These are phyloP conservation scores for Allium sativum DNA, from an alignment of 106 monocot genomes.

Conservation along the genomic window DNA sequence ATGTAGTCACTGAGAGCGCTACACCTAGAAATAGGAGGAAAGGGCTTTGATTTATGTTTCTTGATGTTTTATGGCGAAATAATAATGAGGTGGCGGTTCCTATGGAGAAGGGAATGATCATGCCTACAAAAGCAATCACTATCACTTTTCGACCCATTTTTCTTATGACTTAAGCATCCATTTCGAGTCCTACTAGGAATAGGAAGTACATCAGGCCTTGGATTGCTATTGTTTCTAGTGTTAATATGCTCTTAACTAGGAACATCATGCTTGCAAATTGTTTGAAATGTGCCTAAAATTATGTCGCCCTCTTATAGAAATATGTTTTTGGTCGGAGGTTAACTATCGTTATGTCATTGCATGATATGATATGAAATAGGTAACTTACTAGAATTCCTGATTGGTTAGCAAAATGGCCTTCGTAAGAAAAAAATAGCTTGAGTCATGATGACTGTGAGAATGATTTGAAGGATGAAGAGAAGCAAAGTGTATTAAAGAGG, in stretches of 20 bases:
- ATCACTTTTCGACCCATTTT: slow-evolving; percentile 2
- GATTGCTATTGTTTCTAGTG: slow-evolving; percentile 14
- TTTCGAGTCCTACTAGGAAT: slow-evolving; percentile 29
- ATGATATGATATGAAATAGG: too few relatives aligned
- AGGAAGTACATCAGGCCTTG: slow-evolving; percentile 20
- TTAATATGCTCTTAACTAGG: slow-evolving; percentile 15
- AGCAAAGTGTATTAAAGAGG: slow-evolving; percentile 34
- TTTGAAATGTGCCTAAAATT: slow-evolving; percentile 20
- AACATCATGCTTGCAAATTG: not conserved
- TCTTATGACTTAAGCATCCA: slow-evolving; percentile 14
- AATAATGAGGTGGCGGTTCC: slow-evolving; percentile 1
- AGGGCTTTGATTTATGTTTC: not conserved
- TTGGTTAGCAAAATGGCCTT: slow-evolving; percentile 39
- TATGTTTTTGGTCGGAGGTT: not conserved
- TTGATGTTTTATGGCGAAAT: slow-evolving; percentile 4
- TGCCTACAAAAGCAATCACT: slow-evolving; percentile 13
- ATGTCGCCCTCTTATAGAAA: slow-evolving; percentile 24
- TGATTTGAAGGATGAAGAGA: slow-evolving; percentile 41
- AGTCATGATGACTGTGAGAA: slow-evolving; percentile 32
- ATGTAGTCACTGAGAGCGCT: slow-evolving; percentile 6
- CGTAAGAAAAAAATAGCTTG: slow-evolving; percentile 25
- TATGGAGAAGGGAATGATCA: slow-evolving; percentile 20
- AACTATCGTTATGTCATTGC: too few relatives aligned
- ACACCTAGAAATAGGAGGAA: slow-evolving; percentile 13
- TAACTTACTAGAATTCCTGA: slow-evolving; percentile 46